Conservation (phyloP, 352 stramenopile species). For the Phytophthora pisi region DNA sequence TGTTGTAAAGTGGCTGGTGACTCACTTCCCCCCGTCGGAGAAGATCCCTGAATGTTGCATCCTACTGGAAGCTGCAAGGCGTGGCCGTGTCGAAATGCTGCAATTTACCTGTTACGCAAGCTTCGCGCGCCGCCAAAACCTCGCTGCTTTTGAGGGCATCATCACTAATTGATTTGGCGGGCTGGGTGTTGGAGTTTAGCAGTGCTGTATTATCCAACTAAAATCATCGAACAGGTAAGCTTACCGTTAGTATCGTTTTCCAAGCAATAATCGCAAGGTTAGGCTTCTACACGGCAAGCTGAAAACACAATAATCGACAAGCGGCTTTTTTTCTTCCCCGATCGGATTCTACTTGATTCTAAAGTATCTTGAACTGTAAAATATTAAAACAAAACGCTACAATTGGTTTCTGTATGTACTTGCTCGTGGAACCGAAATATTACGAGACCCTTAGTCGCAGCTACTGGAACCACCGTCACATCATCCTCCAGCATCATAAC, state of each 20-base stretch:
- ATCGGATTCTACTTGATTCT: no score
- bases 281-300: no score
- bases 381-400: neutral
- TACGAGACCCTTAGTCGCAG: neutral
- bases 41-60: slow-evolving; percentile 7
- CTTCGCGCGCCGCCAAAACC: no score
- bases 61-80: slow-evolving; percentile 10
- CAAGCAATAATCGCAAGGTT: no score
- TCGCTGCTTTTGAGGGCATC: neutral
- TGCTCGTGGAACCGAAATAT: no score
- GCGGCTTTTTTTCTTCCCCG: no score
- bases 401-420: no score
- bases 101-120: neutral
- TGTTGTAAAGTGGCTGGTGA: slow-evolving; percentile 1
- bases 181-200: no score
- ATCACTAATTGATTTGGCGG: neutral
- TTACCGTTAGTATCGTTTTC: no score
- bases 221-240: no score
- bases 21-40: slow-evolving; percentile 6
- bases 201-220: no score
- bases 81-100: slow-evolving; percentile 5
- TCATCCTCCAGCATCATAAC: neutral
- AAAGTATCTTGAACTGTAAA: neutral
- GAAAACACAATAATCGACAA: no score
- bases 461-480: neutral